Percentiles rank a stretch among this genome's conserved stretches.
Conservation (phyloP, 306 rosid genomes). For the Trifolium fragiferum region DNA sequence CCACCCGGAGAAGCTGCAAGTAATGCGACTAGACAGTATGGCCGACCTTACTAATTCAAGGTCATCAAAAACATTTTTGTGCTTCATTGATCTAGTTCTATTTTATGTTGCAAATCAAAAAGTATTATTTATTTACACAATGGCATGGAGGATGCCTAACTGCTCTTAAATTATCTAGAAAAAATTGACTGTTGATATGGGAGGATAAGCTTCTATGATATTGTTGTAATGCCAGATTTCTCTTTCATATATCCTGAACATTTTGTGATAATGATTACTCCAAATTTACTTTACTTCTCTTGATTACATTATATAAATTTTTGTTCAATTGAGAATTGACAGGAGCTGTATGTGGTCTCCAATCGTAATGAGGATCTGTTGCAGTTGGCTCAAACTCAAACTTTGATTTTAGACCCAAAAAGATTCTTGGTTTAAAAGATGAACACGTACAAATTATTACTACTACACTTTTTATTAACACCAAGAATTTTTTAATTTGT, state of each 20-base stretch:
- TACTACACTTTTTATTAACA: no score
- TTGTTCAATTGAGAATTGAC: no score
- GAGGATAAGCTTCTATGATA: conserved; percentile 18
- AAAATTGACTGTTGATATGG: conserved; percentile 28
- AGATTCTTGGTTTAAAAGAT: no score
- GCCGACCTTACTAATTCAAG: conserved; percentile 50
- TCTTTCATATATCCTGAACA: background rate
- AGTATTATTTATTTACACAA: conserved; percentile 18
- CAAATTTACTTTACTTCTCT: background rate
- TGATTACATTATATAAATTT: background rate
- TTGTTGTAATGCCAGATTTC: conserved; percentile 35
- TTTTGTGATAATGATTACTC: background rate
- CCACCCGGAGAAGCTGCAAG: conserved; percentile 49
- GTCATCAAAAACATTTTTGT: conserved; percentile 36
- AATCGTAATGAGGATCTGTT: no score
- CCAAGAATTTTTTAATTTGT: no score
- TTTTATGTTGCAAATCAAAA: conserved; percentile 23
- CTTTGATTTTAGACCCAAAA: no score
- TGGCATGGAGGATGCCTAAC: background rate
- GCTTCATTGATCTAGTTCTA: conserved; percentile 30
- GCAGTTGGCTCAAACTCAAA: no score
- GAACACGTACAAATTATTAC: no score
- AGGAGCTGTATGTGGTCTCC: no score
- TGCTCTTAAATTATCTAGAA: conserved; percentile 26
- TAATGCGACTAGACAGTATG: conserved; percentile 43